These are phyloP conservation scores for Oryza brachyantha DNA, from an alignment of 176 grass and related monocot species.

Conservation along the genomic window DNA sequence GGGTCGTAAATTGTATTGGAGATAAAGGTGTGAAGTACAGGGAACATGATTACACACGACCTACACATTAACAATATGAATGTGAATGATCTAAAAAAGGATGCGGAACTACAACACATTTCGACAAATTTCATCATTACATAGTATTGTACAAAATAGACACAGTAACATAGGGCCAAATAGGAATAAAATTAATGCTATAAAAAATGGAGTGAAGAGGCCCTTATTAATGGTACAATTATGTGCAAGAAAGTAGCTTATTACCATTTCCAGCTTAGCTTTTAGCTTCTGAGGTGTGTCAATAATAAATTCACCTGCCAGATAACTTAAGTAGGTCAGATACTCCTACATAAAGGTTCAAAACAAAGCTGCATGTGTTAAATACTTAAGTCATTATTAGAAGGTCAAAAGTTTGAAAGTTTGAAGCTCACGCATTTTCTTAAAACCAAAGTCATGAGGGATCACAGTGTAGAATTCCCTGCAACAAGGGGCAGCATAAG, in stretches of 20 bases:
- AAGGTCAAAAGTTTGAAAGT: constrained; percentile 25
- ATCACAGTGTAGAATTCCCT: constrained; percentile 82
- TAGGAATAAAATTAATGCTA: background rate
- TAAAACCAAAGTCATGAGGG: constrained; percentile 98
- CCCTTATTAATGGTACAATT: background rate
- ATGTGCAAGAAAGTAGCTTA: constrained; percentile 16
- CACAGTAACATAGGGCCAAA: background rate
- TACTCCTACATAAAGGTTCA: constrained; percentile 23
- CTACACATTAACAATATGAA: background rate
- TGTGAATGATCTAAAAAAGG: background rate
- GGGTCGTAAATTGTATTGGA: background rate
- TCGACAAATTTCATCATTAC: background rate
- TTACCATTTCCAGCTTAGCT: constrained; percentile 94
- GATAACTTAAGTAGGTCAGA: constrained; percentile 27
- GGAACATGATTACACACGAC: background rate
- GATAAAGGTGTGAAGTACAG: background rate
- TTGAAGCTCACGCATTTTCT: constrained; percentile 75
- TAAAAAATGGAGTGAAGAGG: background rate
- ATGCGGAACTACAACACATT: constrained; percentile 17
- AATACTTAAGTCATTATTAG: constrained; percentile 26
- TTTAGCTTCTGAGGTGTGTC: constrained; percentile 90
- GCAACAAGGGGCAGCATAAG: constrained; percentile 17
- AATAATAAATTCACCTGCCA: constrained; percentile 84
- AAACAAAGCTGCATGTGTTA: constrained; percentile 6
- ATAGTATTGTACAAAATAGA: background rate